phyloP scores from a whole-genome alignment of 2,329 filamentous ascomycete genomes.

The Dothistroma pini region DNA sequence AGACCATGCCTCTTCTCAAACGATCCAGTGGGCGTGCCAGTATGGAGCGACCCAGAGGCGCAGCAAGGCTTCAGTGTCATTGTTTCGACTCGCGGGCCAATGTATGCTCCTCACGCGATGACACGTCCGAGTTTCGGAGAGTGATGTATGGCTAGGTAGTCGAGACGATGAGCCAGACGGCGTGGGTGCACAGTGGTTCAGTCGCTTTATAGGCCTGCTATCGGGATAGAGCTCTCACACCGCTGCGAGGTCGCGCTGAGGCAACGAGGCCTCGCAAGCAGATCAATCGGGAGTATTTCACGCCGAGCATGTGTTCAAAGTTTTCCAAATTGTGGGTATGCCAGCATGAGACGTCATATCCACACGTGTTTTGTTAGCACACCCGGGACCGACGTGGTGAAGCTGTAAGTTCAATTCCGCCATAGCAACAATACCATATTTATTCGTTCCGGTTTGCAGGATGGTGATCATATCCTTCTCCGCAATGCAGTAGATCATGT shows the following conservation, averaged over 20 bases:
- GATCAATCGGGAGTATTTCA: neutral
- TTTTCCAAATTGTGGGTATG: too few relatives aligned
- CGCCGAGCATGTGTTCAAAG: neutral
- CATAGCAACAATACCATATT: neutral
- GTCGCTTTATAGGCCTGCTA: too few relatives aligned
- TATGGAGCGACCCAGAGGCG: constrained; percentile 37
- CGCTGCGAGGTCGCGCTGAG: neutral
- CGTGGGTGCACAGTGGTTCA: too few relatives aligned
- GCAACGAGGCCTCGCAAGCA: neutral
- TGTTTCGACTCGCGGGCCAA: neutral
- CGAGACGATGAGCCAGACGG: neutral
- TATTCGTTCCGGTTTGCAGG: neutral
- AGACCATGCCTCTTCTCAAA: constrained; percentile 36
- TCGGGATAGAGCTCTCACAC: too few relatives aligned
- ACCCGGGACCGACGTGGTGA: too few relatives aligned
- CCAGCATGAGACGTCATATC: too few relatives aligned
- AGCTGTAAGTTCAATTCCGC: neutral
- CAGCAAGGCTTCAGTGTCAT: constrained; percentile 36
- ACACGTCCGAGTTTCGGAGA: too few relatives aligned
- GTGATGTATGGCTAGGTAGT: neutral
- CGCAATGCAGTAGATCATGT: neutral
- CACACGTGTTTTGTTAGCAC: too few relatives aligned
- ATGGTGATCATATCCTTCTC: constrained; percentile 11
- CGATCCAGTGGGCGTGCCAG: constrained; percentile 35
- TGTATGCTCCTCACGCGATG: neutral